Evolutionary conservation across 2,329 filamentous ascomycete species (phyloP), one percentile per base, ranked within the genome.

Genomic region (Dactylella cylindrospora): DNA sequence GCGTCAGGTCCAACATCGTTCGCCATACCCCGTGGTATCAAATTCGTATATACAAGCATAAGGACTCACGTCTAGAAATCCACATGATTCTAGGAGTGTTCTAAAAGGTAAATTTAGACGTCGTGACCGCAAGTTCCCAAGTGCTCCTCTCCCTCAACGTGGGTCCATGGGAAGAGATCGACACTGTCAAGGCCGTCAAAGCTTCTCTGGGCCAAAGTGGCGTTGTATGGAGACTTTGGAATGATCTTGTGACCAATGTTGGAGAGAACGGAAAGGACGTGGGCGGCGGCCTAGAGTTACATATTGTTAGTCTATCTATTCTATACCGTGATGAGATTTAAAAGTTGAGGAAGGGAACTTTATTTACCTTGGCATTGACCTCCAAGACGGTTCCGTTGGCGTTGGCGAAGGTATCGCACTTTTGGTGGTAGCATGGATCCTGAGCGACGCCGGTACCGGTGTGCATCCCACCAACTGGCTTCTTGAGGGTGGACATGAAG

Each of bases 361-460:
- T n/a, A n/a, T 38, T 32, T 23, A 59, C 69, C 67, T 70, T 71
- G 5, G 72, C 70, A 35, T 73, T 73, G 7, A 67, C 66, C 1
- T 71, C 72, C 15, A 74, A 46, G 0, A 66, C 68, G 19, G 69
- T 68, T 5, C 68, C 65, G 39, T 73, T 70, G 2, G 70, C 65
- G 39, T 74, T 74, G 0, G 68, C 50, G 22, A 70, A 70, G 1
- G 64, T 71, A 44, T 74, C 72, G 46, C 72, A 74, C 0, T 44
- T 67, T 46, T 70, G 67, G 52, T 74, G 72, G 45, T 74, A 74
- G 64, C 72, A 74, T 2, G 71, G 69, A 50, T 74, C 72, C 35
- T 69, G 65, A 0, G 53, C 65, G 1, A 66, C 57, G 10, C 69
- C 67, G 6, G 65, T 64, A 8, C 72, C 72, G 0, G 72, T 73